A percentile compares a stretch with the other conserved stretches of the same genome.
Conservation (phyloP, 345 rosid genomes). For the Populus pruinosa region DNA sequence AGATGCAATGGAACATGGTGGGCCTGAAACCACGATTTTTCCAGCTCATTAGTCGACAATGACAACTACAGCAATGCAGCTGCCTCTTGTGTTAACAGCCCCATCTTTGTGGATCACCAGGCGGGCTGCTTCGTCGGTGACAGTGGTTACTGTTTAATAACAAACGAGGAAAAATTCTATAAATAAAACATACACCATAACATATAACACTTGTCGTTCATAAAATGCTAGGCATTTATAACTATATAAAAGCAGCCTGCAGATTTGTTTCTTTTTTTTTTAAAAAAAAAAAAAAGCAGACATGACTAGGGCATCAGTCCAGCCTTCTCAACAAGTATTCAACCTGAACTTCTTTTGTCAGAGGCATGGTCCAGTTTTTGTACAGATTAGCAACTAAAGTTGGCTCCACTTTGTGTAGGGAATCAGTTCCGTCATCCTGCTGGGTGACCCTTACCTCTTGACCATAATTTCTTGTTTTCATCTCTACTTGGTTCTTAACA, state of each 20-base stretch:
- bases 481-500: constrained; percentile 55
- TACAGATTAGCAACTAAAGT: constrained; percentile 46
- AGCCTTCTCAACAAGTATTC: constrained; percentile 55
- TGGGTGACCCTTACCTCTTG: constrained; percentile 21
- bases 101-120: background rate
- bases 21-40: constrained; percentile 11
- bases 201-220: background rate
- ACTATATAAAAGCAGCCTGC: background rate
- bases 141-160: background rate
- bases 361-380: constrained; percentile 56
- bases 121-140: background rate
- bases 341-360: constrained; percentile 58
- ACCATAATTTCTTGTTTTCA: constrained; percentile 55
- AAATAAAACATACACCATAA: background rate
- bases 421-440: constrained; percentile 11
- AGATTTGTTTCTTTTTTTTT: too few relatives aligned
- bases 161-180: background rate
- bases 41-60: constrained; percentile 37
- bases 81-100: background rate
- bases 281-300: background rate
- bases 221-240: background rate
- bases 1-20: constrained; percentile 22
- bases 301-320: constrained; percentile 21
- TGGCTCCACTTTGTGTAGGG: constrained; percentile 45
- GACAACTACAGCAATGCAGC: constrained; percentile 7